Base-by-base conservation (phyloP, 148 eudicot species). In the Rhododendron ferrugineum region DNA sequence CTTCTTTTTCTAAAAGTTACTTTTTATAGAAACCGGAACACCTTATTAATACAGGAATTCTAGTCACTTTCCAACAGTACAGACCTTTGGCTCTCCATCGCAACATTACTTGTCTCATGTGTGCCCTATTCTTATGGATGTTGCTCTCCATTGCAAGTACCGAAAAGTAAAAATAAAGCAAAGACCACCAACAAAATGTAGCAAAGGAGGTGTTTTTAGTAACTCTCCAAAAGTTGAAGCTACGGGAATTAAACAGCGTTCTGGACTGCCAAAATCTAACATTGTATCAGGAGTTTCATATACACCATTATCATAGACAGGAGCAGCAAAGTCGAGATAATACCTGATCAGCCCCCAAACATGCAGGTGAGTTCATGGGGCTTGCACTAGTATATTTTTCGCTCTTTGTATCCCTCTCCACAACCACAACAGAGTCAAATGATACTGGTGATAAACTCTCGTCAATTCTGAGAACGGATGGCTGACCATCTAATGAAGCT, bases 371-470 rank as follows among this genome's bases (percentile, higher is more conserved):
- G 56, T 88, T 87, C 26, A 89, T 88, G 83, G 92, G 90, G 80
- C 95, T 92, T 64, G 91, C 83, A 88, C 86, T 91, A 37, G 92
- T 85, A 84, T 89, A 90, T 64, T 90, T 92, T 56, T 92, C 92
- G 68, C 89, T 85, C 89, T 90, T 94, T 56, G 90, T 77, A 80
- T 89, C 91, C 83, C 89, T 89, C 64, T 92, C 95, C 20, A 91
- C 83, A 86, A 90, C 97, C 81, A 89, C 91, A 87, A 92, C 88
- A 37, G 97, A 94, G 89, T 92, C 95, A 85, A 94, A 88, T 70
- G 95, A 92, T 56, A 91, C 92, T 56, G 95, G 94, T n/a, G 97
- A 94, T 82, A 92, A 88, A 88, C 87, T 91, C 86, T 91, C 95
- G 79, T 92, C 90, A 36, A 91, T 83, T 81, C 91, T 86, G 54